Conservation (phyloP, 441 rosid genomes). For the Aleurites moluccanus region DNA sequence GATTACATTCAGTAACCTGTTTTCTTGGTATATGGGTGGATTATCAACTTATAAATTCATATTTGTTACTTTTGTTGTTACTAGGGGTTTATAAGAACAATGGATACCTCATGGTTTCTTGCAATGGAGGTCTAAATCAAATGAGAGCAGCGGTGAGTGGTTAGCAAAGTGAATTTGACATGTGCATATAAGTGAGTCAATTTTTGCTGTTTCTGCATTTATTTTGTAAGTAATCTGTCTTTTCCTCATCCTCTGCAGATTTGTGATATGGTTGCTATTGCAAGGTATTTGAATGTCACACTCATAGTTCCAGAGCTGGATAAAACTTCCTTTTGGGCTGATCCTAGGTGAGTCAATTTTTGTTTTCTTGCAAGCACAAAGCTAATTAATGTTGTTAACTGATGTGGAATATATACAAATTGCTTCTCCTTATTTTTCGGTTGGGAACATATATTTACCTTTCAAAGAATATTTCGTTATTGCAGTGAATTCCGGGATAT, state of each 20-base stretch:
- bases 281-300: constrained; percentile 81
- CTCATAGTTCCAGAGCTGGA: constrained; percentile 92
- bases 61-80: constrained; percentile 14
- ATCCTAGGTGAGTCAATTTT: constrained; percentile 63
- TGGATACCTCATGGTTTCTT: constrained; percentile 95
- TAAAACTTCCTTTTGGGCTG: constrained; percentile 93
- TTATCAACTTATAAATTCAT: constrained; percentile 3
- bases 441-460: constrained; percentile 3
- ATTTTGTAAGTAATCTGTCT: constrained; percentile 3
- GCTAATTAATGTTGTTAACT: constrained; percentile 3
- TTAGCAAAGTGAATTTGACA: neutral
- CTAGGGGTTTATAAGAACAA: constrained; percentile 93
- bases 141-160: constrained; percentile 96
- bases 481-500: constrained; percentile 91
- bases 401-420: neutral
- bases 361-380: constrained; percentile 5
- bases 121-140: constrained; percentile 99
- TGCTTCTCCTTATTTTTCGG: neutral
- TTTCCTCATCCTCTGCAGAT: constrained; percentile 43
- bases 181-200: neutral
- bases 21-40: neutral
- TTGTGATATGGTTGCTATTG: constrained; percentile 92
- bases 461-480: constrained; percentile 2
- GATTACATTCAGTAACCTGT: neutral
- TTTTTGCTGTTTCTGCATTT: constrained; percentile 6